phyloP scores from a whole-genome alignment of 2,329 filamentous ascomycete species.

The Ascochyta viciae-villosae region DNA sequence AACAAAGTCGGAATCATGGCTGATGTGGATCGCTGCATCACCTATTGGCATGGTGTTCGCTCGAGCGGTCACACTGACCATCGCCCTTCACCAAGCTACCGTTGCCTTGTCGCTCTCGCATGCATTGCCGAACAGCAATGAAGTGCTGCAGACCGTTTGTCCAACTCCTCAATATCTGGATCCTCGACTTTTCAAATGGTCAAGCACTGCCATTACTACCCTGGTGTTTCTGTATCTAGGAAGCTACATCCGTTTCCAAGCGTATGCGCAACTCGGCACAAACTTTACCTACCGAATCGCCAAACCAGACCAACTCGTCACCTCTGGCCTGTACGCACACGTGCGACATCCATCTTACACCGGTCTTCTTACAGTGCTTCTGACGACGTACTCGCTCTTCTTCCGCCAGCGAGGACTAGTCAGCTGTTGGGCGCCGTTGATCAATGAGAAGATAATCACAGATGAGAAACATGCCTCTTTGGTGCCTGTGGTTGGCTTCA shows the following conservation, averaged over 20 bases:
- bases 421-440: constrained; percentile 33
- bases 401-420: constrained; percentile 15
- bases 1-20: constrained; percentile 12
- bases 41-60: constrained; percentile 10
- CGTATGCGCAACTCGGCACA: constrained; percentile 56
- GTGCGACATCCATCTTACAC: constrained; percentile 63
- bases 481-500: constrained; percentile 7
- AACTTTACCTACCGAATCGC: constrained; percentile 63
- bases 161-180: constrained; percentile 15
- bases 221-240: constrained; percentile 13
- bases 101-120: constrained; percentile 6
- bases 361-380: constrained; percentile 49
- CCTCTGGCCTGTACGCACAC: constrained; percentile 57
- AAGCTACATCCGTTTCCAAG: constrained; percentile 42
- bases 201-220: background rate
- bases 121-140: background rate
- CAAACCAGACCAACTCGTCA: constrained; percentile 56
- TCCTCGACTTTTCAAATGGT: constrained; percentile 13
- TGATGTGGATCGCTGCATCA: constrained; percentile 17
- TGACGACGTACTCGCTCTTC: constrained; percentile 20
- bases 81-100: constrained; percentile 10
- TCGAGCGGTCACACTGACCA: background rate
- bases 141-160: constrained; percentile 4
- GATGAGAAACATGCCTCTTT: constrained; percentile 47
- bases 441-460: constrained; percentile 46